phyloP scores from a whole-genome alignment of 768 basidiomycete species.

The Austroboletus eburneus region DNA sequence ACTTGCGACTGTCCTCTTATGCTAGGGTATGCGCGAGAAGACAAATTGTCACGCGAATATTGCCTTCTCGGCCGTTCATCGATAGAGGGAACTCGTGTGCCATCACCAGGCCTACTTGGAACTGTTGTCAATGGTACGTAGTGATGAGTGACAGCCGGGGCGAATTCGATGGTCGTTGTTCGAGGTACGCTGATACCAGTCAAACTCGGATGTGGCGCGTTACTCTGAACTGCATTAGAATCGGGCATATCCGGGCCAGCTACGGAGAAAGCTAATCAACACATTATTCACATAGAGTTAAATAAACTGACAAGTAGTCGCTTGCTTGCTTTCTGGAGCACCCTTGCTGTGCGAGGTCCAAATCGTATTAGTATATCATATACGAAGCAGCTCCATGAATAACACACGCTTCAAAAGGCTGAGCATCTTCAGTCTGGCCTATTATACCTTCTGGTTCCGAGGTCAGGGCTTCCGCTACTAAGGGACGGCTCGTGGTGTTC shows the following conservation, averaged over 20 bases:
- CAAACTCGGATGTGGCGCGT: conserved; percentile 3
- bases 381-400: neutral
- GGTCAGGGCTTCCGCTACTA: neutral
- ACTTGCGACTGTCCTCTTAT: conserved; percentile 9
- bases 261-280: conserved; percentile 7
- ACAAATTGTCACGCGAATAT: conserved; percentile 4
- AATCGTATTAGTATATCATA: neutral
- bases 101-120: conserved; percentile 24
- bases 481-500: conserved; percentile 1
- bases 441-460: too few species aligned
- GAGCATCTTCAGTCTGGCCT: neutral
- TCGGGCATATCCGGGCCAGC: conserved; percentile 9
- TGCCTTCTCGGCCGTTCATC: conserved; percentile 9
- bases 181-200: conserved; percentile 29
- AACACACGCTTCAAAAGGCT: conserved; percentile 9
- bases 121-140: conserved; percentile 23
- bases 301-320: conserved; percentile 10
- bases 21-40: conserved; percentile 14
- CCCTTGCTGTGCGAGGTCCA: conserved; percentile 36
- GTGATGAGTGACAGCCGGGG: conserved; percentile 31
- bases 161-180: conserved; percentile 52
- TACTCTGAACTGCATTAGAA: neutral
- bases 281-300: neutral
- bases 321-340: conserved; percentile 2
- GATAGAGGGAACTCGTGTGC: neutral